Evolutionary conservation across 768 basidiomycete genomes (phyloP), one percentile per base, ranked within the genome.

Genomic region (Cantharellus anzutake): DNA sequence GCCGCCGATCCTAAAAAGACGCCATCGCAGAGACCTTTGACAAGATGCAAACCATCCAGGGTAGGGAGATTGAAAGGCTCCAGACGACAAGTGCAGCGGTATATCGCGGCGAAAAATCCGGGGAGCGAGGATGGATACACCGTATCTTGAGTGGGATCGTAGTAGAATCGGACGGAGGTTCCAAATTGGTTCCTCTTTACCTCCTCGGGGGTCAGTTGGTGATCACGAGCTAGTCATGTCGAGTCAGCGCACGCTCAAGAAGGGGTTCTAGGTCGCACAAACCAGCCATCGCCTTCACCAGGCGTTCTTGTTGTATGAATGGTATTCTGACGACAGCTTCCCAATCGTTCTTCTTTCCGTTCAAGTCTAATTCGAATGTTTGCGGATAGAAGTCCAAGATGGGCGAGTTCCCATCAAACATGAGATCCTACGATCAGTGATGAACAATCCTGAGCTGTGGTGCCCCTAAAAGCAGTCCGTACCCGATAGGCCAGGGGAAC

Each of bases 261-360:
- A 57, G 38, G 42, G 14, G 16, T 59, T 4, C 42, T 35, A 55
- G n/a, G 14, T 37, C 7, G 2, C 5, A 73, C 82, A 66, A 68
- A 88, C 89, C 71, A 40, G 74, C 72, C 94, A 99, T 97, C 2
- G 93, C 87, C 40, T 73, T 73, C 40, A 96, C 72, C 29, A 99
- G 69, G 57, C 89, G 76, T 5, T 71, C 65, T 69, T 93, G 81
- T 52, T 96, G 83, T 62, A 99, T 97, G 70, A 99, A 99, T 0
- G 96, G 96, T 64, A 99, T 97, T 73, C 98, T 98, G 59, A 99
- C 91, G 57, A 98, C 80, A 0, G 96, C 94, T 70, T 99, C 96
- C 96, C 96, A 99, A 35, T 97, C 94, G 65, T 86, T 83, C 69
- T 92, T 98, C 78, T 99, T 99, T 40, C 96, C 96, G 65, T 99